phyloP scores from a whole-genome alignment of 495 filamentous ascomycete species.

The Massariosphaeria phaeospora region DNA sequence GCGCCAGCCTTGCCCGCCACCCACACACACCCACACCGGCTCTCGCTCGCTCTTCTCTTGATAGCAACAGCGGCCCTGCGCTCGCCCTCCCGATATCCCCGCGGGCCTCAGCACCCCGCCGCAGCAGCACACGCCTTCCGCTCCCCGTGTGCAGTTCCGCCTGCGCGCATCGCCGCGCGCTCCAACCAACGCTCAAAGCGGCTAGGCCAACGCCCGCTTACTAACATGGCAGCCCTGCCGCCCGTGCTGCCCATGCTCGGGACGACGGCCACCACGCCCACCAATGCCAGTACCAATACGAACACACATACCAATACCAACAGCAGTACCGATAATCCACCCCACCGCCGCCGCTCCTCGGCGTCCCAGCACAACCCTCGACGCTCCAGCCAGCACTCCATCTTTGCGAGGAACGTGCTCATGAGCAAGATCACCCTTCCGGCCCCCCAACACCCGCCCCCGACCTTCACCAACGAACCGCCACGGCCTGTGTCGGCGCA shows the following conservation, averaged over 20 bases:
- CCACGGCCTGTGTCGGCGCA: slow-evolving; percentile 8
- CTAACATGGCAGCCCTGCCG: not conserved
- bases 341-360: slow-evolving; percentile 5
- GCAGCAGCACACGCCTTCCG: not conserved
- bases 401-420: slow-evolving; percentile 57
- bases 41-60: not conserved
- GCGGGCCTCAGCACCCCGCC: not conserved
- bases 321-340: not conserved
- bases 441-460: slow-evolving; percentile 24
- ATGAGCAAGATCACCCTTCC: slow-evolving; percentile 45
- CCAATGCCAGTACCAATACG: not conserved
- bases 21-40: not conserved
- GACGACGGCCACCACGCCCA: not conserved
- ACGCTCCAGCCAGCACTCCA: slow-evolving; percentile 34
- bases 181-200: too few relatives aligned
- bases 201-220: too few relatives aligned
- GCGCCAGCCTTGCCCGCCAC: not conserved
- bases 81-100: too few relatives aligned
- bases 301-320: not conserved
- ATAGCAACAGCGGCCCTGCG: too few relatives aligned
- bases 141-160: not conserved
- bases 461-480: slow-evolving; percentile 5
- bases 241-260: not conserved
- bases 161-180: too few relatives aligned
- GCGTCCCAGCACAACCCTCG: slow-evolving; percentile 2